Base-by-base conservation (phyloP, 305 asterid genomes). In the Solanum hybrid region DNA sequence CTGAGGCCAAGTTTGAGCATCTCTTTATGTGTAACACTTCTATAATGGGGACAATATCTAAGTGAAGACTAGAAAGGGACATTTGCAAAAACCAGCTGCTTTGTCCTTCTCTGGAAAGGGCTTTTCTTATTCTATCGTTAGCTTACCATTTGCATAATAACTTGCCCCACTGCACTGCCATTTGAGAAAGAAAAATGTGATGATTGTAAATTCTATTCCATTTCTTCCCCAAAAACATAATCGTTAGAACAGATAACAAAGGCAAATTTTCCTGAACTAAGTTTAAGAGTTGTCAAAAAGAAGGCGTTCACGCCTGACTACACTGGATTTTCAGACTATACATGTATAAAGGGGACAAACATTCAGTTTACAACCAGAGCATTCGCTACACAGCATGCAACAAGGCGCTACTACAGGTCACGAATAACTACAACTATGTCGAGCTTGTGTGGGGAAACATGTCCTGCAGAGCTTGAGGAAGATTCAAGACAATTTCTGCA, bases 401-500 rank as follows among this genome's bases (percentile, higher is more conserved):
- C 40, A 11, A 29, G 11, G 74, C 4, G 42, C 22, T 29, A 83
- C 87, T 18, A 6, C 75, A 84, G 74, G 31, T 2, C 75, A 51
- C 13, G 11, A 46, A 84, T 51, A 31, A 84, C 28, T 88, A 37
- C 22, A 24, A 31, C 93, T 92, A 91, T 28, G 92, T 77, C 20
- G 78, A 57, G 24, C 64, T 90, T 40, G 89, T 89, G 80, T 90
- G 91, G 1, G 92, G 89, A 87, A 93, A 92, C 89, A 89, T 86
- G 88, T 94, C 96, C 92, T 94, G 94, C 82, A 97, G 96, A 91
- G 95, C 95, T 77, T 91, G 90, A 34, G 97, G 93, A 92, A 97
- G 91, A 94, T 93, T 94, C 95, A 96, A 90, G 71, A 97, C 97
- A 34, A 93, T 94, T 94, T 97, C 98, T 75, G 98, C 98, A 91